Conservation (phyloP, 495 filamentous ascomycete species). For the Aspergillus coremiiformis region DNA sequence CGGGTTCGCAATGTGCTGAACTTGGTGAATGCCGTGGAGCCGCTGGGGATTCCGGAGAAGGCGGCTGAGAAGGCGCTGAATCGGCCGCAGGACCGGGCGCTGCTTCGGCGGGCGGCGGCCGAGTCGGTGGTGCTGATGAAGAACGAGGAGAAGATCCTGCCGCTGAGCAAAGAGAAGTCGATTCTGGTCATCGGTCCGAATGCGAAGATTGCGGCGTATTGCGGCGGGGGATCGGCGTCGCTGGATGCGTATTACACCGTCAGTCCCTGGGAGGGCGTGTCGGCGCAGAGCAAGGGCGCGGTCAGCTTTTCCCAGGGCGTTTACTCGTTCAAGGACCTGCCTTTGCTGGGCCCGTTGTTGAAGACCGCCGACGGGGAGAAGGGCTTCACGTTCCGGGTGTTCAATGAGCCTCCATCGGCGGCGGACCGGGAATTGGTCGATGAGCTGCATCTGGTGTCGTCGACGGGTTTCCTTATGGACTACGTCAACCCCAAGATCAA, state of each 20-base stretch:
- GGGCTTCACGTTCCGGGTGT: conserved; percentile 55
- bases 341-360: conserved; percentile 44
- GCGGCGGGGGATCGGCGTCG: conserved; percentile 75
- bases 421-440: conserved; percentile 45
- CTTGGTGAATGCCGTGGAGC: conserved; percentile 55
- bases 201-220: conserved; percentile 65
- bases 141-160: conserved; percentile 59
- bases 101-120: conserved; percentile 60
- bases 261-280: conserved; percentile 61
- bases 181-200: conserved; percentile 79
- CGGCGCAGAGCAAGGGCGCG: conserved; percentile 43
- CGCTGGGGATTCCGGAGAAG: conserved; percentile 52
- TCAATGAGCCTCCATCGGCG: conserved; percentile 46
- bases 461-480: conserved; percentile 54
- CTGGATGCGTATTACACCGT: conserved; percentile 73
- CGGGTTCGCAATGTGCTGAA: conserved; percentile 56
- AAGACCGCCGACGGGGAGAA: conserved; percentile 41
- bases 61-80: conserved; percentile 56
- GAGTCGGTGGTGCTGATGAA: conserved; percentile 75
- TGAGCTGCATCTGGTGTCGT: conserved; percentile 45
- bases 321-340: conserved; percentile 55
- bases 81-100: conserved; percentile 53
- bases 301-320: conserved; percentile 43
- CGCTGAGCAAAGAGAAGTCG: conserved; percentile 53
- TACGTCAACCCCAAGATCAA: conserved; percentile 53